Evolutionary conservation across 805 yeast genomes (phyloP).

Genomic region (Kazachstania martiniae): DNA sequence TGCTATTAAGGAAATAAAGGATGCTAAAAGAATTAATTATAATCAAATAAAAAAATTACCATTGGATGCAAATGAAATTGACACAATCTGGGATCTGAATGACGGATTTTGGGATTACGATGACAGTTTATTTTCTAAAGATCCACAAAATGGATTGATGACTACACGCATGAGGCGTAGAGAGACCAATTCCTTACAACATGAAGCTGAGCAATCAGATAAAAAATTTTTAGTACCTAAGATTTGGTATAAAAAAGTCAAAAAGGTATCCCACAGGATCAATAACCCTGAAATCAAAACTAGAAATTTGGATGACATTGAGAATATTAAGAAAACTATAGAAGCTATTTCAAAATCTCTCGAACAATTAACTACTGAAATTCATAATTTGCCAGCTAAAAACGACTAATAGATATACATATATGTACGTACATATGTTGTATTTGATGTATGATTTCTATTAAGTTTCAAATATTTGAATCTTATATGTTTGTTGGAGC

Average conservation of each 20-base stretch:
- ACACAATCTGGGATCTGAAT: constrained; percentile 72
- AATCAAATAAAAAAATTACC: constrained; percentile 52
- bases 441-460: too few relatives aligned
- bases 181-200: constrained; percentile 35
- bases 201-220: constrained; percentile 55
- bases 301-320: too few relatives aligned
- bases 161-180: constrained; percentile 28
- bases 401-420: too few relatives aligned
- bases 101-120: constrained; percentile 49
- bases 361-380: too few relatives aligned
- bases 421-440: too few relatives aligned
- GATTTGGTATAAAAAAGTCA: constrained; percentile 42
- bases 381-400: too few relatives aligned
- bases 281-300: too few relatives aligned
- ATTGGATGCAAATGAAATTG: constrained; percentile 72
- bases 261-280: constrained; percentile 15
- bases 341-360: too few relatives aligned
- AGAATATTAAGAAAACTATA: too few relatives aligned
- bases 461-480: too few relatives aligned
- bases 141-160: constrained; percentile 14
- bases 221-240: constrained; percentile 51
- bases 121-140: constrained; percentile 13
- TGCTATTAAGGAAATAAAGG: constrained; percentile 51
- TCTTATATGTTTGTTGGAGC: too few relatives aligned
- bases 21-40: constrained; percentile 60